A percentile compares a stretch with the other conserved stretches of the same genome.
Conservation (phyloP, 805 yeast genomes). For the Blastobotrys peoriensis region DNA sequence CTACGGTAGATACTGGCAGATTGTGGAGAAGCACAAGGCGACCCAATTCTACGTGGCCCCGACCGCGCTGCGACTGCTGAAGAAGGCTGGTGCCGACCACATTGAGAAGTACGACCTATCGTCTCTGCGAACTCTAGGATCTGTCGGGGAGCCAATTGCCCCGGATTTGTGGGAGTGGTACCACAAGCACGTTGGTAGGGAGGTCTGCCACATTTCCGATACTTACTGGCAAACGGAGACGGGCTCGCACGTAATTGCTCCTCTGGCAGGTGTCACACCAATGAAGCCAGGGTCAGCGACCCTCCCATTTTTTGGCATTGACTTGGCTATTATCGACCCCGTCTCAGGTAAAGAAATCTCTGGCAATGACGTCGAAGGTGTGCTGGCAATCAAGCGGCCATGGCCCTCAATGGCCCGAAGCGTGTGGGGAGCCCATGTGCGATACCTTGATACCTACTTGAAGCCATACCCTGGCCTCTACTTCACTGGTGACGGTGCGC, state of each 20-base stretch:
- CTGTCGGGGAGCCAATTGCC: slow-evolving; percentile 96
- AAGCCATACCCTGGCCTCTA: slow-evolving; percentile 89
- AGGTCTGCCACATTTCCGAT: slow-evolving; percentile 82
- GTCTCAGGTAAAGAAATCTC: slow-evolving; percentile 76
- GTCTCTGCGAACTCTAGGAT: slow-evolving; percentile 78
- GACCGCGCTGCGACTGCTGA: slow-evolving; percentile 82
- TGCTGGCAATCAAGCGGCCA: slow-evolving; percentile 76
- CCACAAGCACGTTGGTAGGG: slow-evolving; percentile 78
- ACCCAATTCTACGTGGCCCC: slow-evolving; percentile 95
- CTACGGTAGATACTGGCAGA: slow-evolving; percentile 93
- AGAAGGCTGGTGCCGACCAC: slow-evolving; percentile 74
- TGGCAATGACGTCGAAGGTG: slow-evolving; percentile 94
- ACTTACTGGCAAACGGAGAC: slow-evolving; percentile 99
- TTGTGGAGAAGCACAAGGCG: slow-evolving; percentile 76
- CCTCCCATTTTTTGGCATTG: slow-evolving; percentile 91
- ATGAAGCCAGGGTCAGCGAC: slow-evolving; percentile 97
- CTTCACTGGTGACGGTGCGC: slow-evolving; percentile 98
- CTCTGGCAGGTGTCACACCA: slow-evolving; percentile 89
- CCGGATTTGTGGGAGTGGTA: slow-evolving; percentile 97
- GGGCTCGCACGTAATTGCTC: slow-evolving; percentile 90
- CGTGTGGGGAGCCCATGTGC: slow-evolving; percentile 79
- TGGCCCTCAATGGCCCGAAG: slow-evolving; percentile 99
- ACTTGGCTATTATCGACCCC: slow-evolving; percentile 87
- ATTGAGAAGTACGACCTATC: slow-evolving; percentile 66
- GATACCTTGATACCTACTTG: slow-evolving; percentile 86